Evolutionary conservation across 495 filamentous ascomycete species (phyloP), one percentile per base, ranked within the genome.

Genomic region (Clavariopsis aquatica): DNA sequence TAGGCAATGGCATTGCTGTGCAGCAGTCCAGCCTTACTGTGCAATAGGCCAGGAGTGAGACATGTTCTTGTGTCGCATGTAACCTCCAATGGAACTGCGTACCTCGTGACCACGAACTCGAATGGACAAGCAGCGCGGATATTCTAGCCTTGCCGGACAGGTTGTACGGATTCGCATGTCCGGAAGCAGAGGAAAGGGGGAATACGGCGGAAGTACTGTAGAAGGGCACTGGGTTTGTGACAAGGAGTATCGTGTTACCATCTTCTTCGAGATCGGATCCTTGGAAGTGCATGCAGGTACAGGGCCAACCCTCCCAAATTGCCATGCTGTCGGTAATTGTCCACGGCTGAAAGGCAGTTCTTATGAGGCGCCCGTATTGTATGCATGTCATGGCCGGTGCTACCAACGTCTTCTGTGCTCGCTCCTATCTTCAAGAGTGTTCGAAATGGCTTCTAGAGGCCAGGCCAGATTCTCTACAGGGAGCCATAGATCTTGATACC

Each of bases 321-420:
- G 19, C 56, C 57, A 60, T 36, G 47, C 46, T 60, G 27, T 36
- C 57, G 43, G 57, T 60, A 60, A 51, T 26, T 60, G 4, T 57
- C 56, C 13, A 59, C 26, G 19, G 27, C 17, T 47, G 41, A 12
- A 51, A 20, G 22, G 43, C 31, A 34, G 22, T 6, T 31, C 55
- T 26, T 56, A 41, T 34, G 20, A 36, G 29, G 19, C 20, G 13
- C 13, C 29, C 31, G 29, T 9, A 56, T 56, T 34, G 6, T 17
- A 49, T 10, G 24, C 47, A 15, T 49, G 47, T n/a, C 47, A 23
- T 41, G 55, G 26, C 36, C 41, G 38, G 49, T 47, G 55, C 55
- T 43, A 47, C 52, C 55, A 58, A 28, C 52, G 52, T 38, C n/a
- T 56, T 56, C 9, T 10, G 52, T 24, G 22, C 52, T 38, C 52